Evolutionary conservation across 1,284 basidiomycete genomes (phyloP).

Genomic region (Apiotrichum sp.): DNA sequence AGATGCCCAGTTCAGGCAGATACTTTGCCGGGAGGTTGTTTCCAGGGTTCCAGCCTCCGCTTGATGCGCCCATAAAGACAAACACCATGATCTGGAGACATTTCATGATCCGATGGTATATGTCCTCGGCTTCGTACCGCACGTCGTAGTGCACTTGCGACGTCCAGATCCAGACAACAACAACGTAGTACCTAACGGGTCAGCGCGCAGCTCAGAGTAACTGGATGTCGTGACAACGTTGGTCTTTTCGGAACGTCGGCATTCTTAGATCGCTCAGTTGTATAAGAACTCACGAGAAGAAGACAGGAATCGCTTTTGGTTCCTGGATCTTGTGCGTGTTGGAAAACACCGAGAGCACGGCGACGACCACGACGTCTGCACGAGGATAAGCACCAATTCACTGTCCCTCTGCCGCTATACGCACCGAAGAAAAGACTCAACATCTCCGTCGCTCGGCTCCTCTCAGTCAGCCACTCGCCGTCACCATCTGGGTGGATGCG

Average conservation of each 20-base stretch:
- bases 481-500: background rate
- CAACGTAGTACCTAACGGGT: slow-evolving; percentile 18
- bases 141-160: slow-evolving; percentile 32
- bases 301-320: slow-evolving; percentile 21
- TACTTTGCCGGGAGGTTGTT: background rate
- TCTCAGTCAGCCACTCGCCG: slow-evolving; percentile 20
- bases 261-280: background rate
- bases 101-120: slow-evolving; percentile 27
- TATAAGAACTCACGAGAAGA: slow-evolving; percentile 18
- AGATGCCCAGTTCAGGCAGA: background rate
- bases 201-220: background rate
- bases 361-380: slow-evolving; percentile 32
- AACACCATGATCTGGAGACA: slow-evolving; percentile 26
- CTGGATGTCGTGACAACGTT: background rate
- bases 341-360: slow-evolving; percentile 28
- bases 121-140: slow-evolving; percentile 29
- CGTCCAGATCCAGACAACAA: slow-evolving; percentile 31
- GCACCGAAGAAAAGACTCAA: slow-evolving; percentile 30
- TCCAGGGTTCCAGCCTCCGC: slow-evolving; percentile 23
- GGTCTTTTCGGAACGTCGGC: too few species aligned
- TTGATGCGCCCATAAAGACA: slow-evolving; percentile 31
- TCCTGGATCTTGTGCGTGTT: slow-evolving; percentile 24
- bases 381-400: background rate
- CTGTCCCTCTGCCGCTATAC: background rate
- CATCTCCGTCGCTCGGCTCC: slow-evolving; percentile 23